Conservation (phyloP, 305 asterid genomes). For the Fraxinus velutina region DNA sequence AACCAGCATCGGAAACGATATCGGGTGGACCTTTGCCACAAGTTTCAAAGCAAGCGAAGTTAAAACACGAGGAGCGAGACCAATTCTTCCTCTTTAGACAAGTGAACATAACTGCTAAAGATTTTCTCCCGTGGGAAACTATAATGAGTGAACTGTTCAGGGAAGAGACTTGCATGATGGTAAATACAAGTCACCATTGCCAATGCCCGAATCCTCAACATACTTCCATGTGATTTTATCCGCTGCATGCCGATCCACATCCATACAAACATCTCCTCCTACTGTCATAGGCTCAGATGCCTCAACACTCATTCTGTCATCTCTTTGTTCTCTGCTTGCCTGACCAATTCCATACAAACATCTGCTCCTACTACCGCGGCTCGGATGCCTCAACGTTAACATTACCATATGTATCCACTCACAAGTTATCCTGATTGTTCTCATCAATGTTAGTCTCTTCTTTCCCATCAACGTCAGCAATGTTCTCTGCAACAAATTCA, state of each 20-base stretch:
- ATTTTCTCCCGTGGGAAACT: neutral
- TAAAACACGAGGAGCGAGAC: neutral
- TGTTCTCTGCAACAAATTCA: slow-evolving; percentile 11
- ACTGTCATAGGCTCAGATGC: neutral
- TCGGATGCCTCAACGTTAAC: slow-evolving; percentile 14
- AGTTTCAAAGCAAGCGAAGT: neutral
- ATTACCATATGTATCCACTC: slow-evolving; percentile 16
- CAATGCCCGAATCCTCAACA: slow-evolving; percentile 4
- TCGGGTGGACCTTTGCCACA: neutral
- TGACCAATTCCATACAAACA: slow-evolving; percentile 12
- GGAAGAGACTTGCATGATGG: neutral
- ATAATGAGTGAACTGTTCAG: neutral
- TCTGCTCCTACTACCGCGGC: slow-evolving; percentile 5
- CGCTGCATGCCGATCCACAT: slow-evolving; percentile 6
- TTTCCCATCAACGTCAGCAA: slow-evolving; percentile 7
- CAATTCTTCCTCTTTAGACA: neutral
- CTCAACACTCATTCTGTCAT: slow-evolving; percentile 8
- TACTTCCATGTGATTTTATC: slow-evolving; percentile 6
- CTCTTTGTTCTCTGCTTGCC: slow-evolving; percentile 9
- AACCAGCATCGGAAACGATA: neutral
- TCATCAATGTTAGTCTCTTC: neutral
- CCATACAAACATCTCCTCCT: slow-evolving; percentile 15
- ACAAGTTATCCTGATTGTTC: slow-evolving; percentile 5
- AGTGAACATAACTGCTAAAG: neutral
- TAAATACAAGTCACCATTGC: neutral